These are phyloP conservation scores for Eragrostis tef DNA, from an alignment of 202 grass and related monocot genomes.

Conservation along the genomic window DNA sequence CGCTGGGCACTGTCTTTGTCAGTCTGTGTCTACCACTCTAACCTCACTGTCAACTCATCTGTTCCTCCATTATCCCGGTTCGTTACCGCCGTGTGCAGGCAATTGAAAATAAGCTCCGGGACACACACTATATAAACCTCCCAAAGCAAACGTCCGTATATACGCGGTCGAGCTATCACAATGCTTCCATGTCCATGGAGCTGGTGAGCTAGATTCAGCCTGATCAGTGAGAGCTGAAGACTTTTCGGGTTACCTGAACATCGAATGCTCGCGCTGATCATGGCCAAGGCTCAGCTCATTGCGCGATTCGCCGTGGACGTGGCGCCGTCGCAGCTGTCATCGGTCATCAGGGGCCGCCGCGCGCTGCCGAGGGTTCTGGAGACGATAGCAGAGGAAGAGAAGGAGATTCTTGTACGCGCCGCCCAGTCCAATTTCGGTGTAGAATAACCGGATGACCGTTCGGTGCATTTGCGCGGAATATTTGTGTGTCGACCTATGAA, in stretches of 20 bases:
- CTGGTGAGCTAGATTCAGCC: not conserved
- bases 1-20: no score
- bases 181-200: not conserved
- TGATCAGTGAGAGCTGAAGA: not conserved
- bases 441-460: no score
- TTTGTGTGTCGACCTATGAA: no score
- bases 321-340: constrained; percentile 36
- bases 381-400: constrained; percentile 46
- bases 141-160: not conserved
- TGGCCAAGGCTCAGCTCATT: constrained; percentile 49
- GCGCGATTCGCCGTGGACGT: constrained; percentile 35
- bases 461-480: no score
- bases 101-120: no score
- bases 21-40: no score
- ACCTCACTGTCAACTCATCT: no score
- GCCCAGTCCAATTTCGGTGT: no score
- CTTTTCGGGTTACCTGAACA: not conserved
- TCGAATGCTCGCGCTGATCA: constrained; percentile 3
- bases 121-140: not conserved
- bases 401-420: constrained; percentile 25
- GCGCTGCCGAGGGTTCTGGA: constrained; percentile 32
- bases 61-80: no score
- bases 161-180: not conserved
- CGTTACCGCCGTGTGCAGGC: no score
- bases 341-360: constrained; percentile 35